A percentile compares a stretch with the other conserved stretches of the same genome.
These are phyloP conservation scores for Saccharomycopsis sp. DNA, from an alignment of 805 yeast genomes.

Conservation along the genomic window DNA sequence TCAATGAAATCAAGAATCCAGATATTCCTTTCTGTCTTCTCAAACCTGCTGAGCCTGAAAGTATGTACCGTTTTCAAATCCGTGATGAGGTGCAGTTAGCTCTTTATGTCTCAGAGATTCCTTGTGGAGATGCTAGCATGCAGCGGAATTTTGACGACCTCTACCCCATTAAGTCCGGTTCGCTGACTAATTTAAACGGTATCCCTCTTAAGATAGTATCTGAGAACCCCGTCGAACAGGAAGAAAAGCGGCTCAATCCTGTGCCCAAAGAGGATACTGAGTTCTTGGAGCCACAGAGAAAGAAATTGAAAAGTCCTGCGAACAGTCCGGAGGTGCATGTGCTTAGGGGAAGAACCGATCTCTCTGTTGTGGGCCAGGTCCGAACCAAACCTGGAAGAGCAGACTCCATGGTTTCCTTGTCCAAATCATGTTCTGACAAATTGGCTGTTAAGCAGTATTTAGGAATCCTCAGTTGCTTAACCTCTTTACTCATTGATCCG, in stretches of 20 bases:
- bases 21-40: conserved; percentile 12
- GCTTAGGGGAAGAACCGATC: conserved; percentile 61
- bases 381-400: conserved; percentile 90
- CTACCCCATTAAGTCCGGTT: no score
- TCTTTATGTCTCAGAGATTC: conserved; percentile 65
- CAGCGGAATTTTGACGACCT: no score
- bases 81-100: conserved; percentile 41
- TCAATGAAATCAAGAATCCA: conserved; percentile 38
- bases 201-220: no score
- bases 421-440: conserved; percentile 90
- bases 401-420: conserved; percentile 65
- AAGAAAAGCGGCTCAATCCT: no score
- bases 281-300: neutral
- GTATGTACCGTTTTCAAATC: conserved; percentile 26
- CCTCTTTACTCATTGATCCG: conserved; percentile 31
- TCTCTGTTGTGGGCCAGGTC: conserved; percentile 52
- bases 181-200: no score
- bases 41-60: neutral
- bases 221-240: no score
- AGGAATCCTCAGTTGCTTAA: conserved; percentile 45
- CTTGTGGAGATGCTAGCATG: conserved; percentile 90
- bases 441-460: conserved; percentile 54
- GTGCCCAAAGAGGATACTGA: neutral
- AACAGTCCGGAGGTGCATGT: conserved; percentile 21
- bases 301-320: neutral